phyloP scores from a whole-genome alignment of 139 green algal genomes.

The Tetratostichococcus sp. region DNA sequence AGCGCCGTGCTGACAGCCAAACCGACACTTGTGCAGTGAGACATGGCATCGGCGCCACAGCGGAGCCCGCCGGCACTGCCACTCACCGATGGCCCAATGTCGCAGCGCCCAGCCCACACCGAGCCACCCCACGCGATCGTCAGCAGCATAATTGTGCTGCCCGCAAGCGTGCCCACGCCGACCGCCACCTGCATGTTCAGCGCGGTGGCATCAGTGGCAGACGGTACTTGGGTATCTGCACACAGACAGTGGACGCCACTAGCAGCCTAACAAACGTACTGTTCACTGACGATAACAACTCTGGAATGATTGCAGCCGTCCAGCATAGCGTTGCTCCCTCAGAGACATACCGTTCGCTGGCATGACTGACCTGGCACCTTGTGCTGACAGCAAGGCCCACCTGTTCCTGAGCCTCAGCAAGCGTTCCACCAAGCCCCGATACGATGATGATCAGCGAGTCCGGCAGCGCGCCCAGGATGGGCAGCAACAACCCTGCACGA shows the following conservation, averaged over 20 bases:
- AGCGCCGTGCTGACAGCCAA: no score
- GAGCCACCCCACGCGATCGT: conserved; percentile 52
- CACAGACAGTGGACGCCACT: no score
- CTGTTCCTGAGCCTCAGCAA: conserved; percentile 27
- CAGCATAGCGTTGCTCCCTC: no score
- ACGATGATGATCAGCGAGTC: conserved; percentile 53
- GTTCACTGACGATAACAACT: no score
- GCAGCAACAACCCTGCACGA: conserved; percentile 44
- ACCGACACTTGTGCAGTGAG: no score
- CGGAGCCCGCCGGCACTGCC: no score
- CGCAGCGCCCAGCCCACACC: conserved; percentile 40
- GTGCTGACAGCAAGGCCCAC: conserved; percentile 14
- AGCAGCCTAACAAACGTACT: no score
- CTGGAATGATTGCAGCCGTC: no score
- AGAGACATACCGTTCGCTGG: no score
- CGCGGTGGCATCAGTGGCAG: no score
- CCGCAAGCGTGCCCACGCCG: conserved; percentile 53
- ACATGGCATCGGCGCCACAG: no score
- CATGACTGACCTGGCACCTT: not conserved
- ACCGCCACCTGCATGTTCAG: conserved; percentile 42
- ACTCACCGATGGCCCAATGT: conserved; percentile 23
- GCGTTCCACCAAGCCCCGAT: conserved; percentile 25
- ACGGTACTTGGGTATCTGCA: no score
- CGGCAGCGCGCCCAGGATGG: conserved; percentile 53
- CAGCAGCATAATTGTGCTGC: conserved; percentile 57